These are phyloP conservation scores for Phylloboletellus chloephorus DNA, from an alignment of 1,284 basidiomycete genomes.

Conservation along the genomic window DNA sequence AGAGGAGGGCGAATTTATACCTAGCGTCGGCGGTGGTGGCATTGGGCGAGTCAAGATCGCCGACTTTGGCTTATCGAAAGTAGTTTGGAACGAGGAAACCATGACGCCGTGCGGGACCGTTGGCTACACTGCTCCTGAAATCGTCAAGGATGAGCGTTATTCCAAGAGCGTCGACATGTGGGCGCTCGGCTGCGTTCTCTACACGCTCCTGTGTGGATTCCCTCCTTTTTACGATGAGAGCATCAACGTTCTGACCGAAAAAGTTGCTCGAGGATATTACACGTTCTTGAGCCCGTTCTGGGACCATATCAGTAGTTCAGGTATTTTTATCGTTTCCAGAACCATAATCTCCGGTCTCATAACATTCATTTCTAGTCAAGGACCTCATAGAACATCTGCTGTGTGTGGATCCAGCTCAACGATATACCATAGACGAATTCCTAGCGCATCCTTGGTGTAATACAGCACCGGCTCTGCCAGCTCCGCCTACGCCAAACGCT, in stretches of 20 bases:
- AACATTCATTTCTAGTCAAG: constrained; percentile 68
- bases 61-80: constrained; percentile 96
- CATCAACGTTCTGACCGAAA: constrained; percentile 96
- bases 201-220: constrained; percentile 98
- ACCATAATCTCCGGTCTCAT: constrained; percentile 11
- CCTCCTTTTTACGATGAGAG: constrained; percentile 99
- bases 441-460: constrained; percentile 95
- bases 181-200: constrained; percentile 97
- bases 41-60: constrained; percentile 99
- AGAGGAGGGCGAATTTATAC: constrained; percentile 95
- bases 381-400: constrained; percentile 93
- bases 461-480: constrained; percentile 55
- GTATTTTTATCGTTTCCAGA: constrained; percentile 38
- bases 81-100: constrained; percentile 98
- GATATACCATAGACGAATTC: constrained; percentile 98
- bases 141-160: constrained; percentile 99
- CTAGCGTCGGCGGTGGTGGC: constrained; percentile 90
- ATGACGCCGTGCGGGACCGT: constrained; percentile 99
- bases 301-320: constrained; percentile 88
- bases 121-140: constrained; percentile 98
- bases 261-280: constrained; percentile 96
- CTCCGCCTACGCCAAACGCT: constrained; percentile 56
- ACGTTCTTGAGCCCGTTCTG: constrained; percentile 99
- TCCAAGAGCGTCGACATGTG: constrained; percentile 99
- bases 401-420: constrained; percentile 91